These are phyloP conservation scores for Dittrichia graveolens DNA, from an alignment of 129 eudicot genomes.

Conservation along the genomic window DNA sequence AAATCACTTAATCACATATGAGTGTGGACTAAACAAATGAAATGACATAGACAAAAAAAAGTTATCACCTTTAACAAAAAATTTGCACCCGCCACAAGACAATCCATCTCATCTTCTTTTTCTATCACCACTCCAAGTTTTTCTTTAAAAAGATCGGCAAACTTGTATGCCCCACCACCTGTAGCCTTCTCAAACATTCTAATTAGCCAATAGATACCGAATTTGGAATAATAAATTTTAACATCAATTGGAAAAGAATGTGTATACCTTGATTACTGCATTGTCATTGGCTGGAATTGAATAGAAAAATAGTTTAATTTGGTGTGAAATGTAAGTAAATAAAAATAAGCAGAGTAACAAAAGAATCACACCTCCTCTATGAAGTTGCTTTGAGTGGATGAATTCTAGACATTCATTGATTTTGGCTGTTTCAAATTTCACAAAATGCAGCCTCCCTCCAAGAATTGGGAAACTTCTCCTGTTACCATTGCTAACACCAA, in stretches of 20 bases:
- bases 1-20: not conserved
- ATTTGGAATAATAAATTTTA: not conserved
- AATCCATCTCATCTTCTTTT: conserved; percentile 96
- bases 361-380: conserved; percentile 60
- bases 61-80: conserved; percentile 84
- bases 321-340: conserved; percentile 7
- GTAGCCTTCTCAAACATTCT: conserved; percentile 78
- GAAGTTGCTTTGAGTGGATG: conserved; percentile 90
- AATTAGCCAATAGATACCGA: conserved; percentile 28
- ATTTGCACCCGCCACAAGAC: conserved; percentile 98
- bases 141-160: conserved; percentile 90
- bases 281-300: conserved; percentile 51
- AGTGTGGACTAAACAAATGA: not conserved
- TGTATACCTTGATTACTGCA: conserved; percentile 84
- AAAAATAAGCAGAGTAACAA: conserved; percentile 8
- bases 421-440: conserved; percentile 89
- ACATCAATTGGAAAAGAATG: not conserved
- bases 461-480: conserved; percentile 87
- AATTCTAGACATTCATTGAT: conserved; percentile 91
- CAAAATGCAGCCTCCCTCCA: conserved; percentile 97
- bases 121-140: conserved; percentile 94
- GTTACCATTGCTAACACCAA: conserved; percentile 67
- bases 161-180: conserved; percentile 99
- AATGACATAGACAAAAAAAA: not conserved
- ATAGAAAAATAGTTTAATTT: conserved; percentile 7